Percentiles rank a stretch among this genome's conserved stretches.
Conservation (phyloP, 176 grass and related monocot genomes). For the Zoysia japonica region DNA sequence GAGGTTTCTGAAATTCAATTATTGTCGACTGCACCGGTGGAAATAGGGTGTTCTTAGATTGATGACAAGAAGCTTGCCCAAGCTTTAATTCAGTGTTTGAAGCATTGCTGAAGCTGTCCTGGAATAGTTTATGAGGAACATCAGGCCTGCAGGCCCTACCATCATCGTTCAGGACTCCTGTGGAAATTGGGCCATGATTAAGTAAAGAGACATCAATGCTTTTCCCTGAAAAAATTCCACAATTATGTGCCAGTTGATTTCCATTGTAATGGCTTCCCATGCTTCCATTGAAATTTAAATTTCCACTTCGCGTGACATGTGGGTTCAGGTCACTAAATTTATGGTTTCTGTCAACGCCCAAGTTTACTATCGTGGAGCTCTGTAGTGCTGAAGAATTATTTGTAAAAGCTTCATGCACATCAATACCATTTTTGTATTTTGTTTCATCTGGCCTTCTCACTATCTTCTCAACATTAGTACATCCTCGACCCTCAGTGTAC, state of each 20-base stretch:
- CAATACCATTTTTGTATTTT: conserved; percentile 35
- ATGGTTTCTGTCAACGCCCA: conserved; percentile 37
- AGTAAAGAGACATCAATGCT: conserved; percentile 36
- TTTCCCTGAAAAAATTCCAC: conserved; percentile 43
- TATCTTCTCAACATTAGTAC: conserved; percentile 31
- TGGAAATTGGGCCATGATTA: conserved; percentile 32
- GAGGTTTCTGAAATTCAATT: conserved; percentile 55
- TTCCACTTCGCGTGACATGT: conserved; percentile 30
- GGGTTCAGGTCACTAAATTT: conserved; percentile 23
- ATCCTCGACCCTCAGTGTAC: conserved; percentile 34
- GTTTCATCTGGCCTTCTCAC: conserved; percentile 30
- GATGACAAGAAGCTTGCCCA: conserved; percentile 69
- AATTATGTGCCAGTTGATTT: conserved; percentile 49
- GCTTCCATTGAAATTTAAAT: conserved; percentile 19
- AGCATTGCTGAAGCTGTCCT: conserved; percentile 40
- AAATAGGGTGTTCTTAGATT: conserved; percentile 47
- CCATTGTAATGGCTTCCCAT: conserved; percentile 34
- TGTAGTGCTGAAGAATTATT: conserved; percentile 44
- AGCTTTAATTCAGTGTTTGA: conserved; percentile 81
- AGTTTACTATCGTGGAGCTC: conserved; percentile 11
- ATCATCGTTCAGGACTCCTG: conserved; percentile 44
- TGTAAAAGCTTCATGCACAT: conserved; percentile 30
- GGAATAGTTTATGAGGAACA: conserved; percentile 36
- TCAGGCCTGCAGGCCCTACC: conserved; percentile 2
- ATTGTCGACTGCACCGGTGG: conserved; percentile 40